Conservation (phyloP, 805 yeast genomes). For the Wickerhamomyces chambardii region DNA sequence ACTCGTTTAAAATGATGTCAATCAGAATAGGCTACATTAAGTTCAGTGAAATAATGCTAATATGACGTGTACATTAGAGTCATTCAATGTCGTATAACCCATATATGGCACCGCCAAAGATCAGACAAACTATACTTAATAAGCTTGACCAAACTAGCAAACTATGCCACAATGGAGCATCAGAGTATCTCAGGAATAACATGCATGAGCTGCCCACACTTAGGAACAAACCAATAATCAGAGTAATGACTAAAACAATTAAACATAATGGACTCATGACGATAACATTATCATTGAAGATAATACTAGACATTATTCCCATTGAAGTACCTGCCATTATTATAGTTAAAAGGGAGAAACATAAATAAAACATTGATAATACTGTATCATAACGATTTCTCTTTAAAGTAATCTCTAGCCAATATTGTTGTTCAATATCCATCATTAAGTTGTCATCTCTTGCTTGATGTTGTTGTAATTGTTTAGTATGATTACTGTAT, state of each 20-base stretch:
- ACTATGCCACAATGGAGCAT: constrained; percentile 33
- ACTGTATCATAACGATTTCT: constrained; percentile 30
- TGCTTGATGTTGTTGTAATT: too few species aligned
- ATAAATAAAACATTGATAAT: constrained; percentile 32
- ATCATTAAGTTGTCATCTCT: too few species aligned
- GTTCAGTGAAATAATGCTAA: too few species aligned
- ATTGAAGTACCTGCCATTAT: constrained; percentile 33
- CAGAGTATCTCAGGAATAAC: constrained; percentile 27
- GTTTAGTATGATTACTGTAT: neutral
- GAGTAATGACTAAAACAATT: constrained; percentile 28
- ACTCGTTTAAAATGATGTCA: too few species aligned
- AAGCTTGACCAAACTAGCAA: constrained; percentile 26
- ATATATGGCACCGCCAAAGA: too few species aligned
- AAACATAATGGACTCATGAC: constrained; percentile 16
- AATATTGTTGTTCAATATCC: constrained; percentile 1
- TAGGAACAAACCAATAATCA: constrained; percentile 31
- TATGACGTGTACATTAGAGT: too few species aligned
- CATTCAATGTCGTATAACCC: too few species aligned
- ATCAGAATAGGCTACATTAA: too few species aligned
- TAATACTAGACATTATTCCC: constrained; percentile 29
- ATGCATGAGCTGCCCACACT: constrained; percentile 35
- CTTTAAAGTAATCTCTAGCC: constrained; percentile 3
- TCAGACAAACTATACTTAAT: neutral
- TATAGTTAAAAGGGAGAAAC: constrained; percentile 29
- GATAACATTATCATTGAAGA: constrained; percentile 11